Evolutionary conservation across 108 stramenopile genomes (phyloP), one percentile per base, ranked within the genome.

Genomic region (Stephanodiscus triporus): DNA sequence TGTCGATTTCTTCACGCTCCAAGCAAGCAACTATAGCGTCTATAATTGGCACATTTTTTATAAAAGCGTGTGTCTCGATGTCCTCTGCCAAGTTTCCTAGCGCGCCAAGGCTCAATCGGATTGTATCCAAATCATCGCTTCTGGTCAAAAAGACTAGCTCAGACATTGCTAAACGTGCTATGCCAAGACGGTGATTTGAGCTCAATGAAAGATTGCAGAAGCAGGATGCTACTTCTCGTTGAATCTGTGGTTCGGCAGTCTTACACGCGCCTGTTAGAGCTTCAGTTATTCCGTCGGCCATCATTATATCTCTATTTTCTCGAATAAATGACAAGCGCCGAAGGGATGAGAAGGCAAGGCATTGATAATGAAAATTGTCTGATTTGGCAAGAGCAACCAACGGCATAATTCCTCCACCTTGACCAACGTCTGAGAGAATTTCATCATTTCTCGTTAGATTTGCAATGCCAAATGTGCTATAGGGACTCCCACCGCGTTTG

Each of bases 61-160:
- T 67, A 13, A 48, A 32, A n/a, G 36, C 23, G 75, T 95, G 93
- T 43, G 91, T 91, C 9, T 85, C 80, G 40, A 88, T 69, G 42
- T 93, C 91, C 63, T 93, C 93, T 4, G 91, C 89, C 23, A 95
- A 36, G 69, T 91, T 93, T 20, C 89, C 93, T 10, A 95, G 67
- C 6, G 89, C 73, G 13, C 89, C 88, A 40, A 92, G 67, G 54
- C 88, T 83, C 36, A 89, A 83, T 36, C 86, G 78, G 16, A 87
- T 86, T 32, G 85, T 87, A n/a, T 91, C 87, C 9, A 69, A 62
- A 63, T 92, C 91, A 49, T 73, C 73, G 42, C 81, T 83, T 69
- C 76, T 77, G 16, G 81, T 70, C 37, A 93, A 66, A 5, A 17
- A 30, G 17, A 88, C 76, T 61, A 95, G 32, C 23, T 81, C 76